Evolutionary conservation across 495 filamentous ascomycete genomes (phyloP).

Genomic region (Aspergillus baeticus): DNA sequence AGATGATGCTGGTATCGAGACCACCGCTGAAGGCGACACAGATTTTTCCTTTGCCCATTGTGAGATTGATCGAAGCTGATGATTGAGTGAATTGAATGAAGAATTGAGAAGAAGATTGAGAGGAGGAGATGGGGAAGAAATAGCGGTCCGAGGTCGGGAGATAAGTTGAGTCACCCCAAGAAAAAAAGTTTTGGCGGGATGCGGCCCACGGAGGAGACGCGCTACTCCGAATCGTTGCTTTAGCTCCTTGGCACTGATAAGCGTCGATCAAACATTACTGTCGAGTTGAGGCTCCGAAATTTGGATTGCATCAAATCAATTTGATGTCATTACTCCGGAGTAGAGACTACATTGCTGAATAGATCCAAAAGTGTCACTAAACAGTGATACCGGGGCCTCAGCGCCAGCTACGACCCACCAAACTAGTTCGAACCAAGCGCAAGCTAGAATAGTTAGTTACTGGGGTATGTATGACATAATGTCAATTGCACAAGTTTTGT

Average conservation of each 20-base stretch:
- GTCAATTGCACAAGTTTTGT: too few species aligned
- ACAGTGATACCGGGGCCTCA: too few species aligned
- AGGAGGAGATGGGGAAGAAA: constrained; percentile 16
- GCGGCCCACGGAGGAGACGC: neutral
- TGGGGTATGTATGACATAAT: too few species aligned
- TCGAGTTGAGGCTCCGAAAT: neutral
- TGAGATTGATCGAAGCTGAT: constrained; percentile 13
- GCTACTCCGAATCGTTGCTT: neutral
- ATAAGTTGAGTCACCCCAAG: constrained; percentile 32
- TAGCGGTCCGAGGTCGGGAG: neutral
- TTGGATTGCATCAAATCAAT: neutral
- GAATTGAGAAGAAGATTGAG: constrained; percentile 16
- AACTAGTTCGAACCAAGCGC: too few species aligned
- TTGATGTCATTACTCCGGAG: too few species aligned
- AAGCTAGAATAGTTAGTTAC: too few species aligned
- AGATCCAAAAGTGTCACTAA: too few species aligned
- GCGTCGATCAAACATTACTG: neutral
- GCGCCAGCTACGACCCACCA: too few species aligned
- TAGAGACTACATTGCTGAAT: too few species aligned
- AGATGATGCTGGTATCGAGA: constrained; percentile 66
- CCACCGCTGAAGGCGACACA: constrained; percentile 48
- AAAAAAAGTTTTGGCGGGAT: constrained; percentile 25
- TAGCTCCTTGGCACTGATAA: constrained; percentile 9
- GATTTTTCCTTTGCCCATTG: constrained; percentile 27
- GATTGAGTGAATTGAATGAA: constrained; percentile 7